Conservation (phyloP, 1,139 yeast genomes). For the Dujonia santamariae region DNA sequence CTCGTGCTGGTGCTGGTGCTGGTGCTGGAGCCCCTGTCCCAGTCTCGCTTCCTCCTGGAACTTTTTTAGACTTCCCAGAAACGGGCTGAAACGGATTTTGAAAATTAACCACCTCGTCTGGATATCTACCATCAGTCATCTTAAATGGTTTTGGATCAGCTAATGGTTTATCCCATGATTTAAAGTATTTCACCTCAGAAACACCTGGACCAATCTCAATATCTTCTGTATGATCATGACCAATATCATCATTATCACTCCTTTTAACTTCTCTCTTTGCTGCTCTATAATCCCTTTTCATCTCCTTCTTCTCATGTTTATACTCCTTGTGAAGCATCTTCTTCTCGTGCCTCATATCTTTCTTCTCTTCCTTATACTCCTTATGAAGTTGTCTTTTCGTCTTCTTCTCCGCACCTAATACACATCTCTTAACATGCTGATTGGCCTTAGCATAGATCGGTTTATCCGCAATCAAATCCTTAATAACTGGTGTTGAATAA, state of each 20-base stretch:
- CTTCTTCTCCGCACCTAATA: slow-evolving; percentile 6
- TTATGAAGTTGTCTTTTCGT: slow-evolving; percentile 9
- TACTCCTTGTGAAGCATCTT: slow-evolving; percentile 10
- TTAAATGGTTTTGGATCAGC: slow-evolving; percentile 2
- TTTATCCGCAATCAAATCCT: slow-evolving; percentile 32
- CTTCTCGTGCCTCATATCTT: slow-evolving; percentile 10
- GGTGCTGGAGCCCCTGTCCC: too few species aligned
- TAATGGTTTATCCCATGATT: slow-evolving; percentile 6
- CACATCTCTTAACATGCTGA: slow-evolving; percentile 24
- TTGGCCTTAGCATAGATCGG: slow-evolving; percentile 45
- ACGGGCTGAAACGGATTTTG: too few species aligned
- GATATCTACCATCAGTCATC: slow-evolving; percentile 4
- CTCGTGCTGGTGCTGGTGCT: too few species aligned
- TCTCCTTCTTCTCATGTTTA: slow-evolving; percentile 9
- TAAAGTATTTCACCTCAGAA: background rate
- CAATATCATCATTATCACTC: too few species aligned
- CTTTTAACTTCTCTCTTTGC: slow-evolving; percentile 6
- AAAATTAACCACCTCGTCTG: slow-evolving; percentile 1
- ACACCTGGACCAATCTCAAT: too few species aligned
- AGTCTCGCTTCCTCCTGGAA: too few species aligned
- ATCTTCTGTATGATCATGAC: too few species aligned
- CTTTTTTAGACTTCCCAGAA: too few species aligned
- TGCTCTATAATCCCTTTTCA: slow-evolving; percentile 9
- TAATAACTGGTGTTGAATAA: slow-evolving; percentile 35
- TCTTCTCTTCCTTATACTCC: slow-evolving; percentile 9